Conservation (phyloP, 495 filamentous ascomycete species). For the Talaromyces borbonicus region DNA sequence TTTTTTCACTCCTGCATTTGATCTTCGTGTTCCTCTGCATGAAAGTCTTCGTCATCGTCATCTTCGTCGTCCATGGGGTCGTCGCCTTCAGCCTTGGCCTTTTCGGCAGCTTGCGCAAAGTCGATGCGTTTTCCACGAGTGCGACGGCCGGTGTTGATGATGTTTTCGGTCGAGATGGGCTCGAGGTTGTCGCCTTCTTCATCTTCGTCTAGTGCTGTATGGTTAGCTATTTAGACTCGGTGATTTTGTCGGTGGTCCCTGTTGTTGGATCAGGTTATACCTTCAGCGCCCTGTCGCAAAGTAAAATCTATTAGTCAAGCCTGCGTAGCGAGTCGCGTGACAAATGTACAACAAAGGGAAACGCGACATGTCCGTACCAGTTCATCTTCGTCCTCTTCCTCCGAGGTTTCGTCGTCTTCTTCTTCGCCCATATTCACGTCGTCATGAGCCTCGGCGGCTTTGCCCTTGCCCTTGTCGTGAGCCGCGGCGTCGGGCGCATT, state of each 20-base stretch:
- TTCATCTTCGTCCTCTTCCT: slow-evolving; percentile 53
- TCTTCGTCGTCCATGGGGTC: slow-evolving; percentile 68
- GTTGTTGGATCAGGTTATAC: background rate
- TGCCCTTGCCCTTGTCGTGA: slow-evolving; percentile 50
- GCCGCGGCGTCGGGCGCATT: slow-evolving; percentile 29
- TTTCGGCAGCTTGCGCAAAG: slow-evolving; percentile 67
- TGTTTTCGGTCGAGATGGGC: slow-evolving; percentile 82
- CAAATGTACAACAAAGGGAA: background rate
- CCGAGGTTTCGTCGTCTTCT: slow-evolving; percentile 49
- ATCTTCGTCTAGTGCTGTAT: too few species aligned
- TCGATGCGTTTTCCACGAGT: slow-evolving; percentile 79
- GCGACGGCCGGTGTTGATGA: slow-evolving; percentile 65
- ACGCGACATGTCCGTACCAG: slow-evolving; percentile 33
- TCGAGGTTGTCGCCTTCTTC: slow-evolving; percentile 78
- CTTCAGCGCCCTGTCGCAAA: slow-evolving; percentile 5
- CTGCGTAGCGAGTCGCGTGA: slow-evolving; percentile 4
- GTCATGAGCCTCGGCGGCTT: slow-evolving; percentile 34
- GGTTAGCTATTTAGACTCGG: too few species aligned
- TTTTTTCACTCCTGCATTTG: slow-evolving; percentile 34
- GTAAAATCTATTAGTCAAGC: background rate
- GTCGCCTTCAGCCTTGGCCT: slow-evolving; percentile 42
- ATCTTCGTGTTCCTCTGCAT: slow-evolving; percentile 22
- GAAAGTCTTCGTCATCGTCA: slow-evolving; percentile 47
- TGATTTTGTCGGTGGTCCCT: background rate
- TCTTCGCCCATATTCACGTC: slow-evolving; percentile 63